Conservation (phyloP, 352 stramenopile species). For the Phytophthora europaea region DNA sequence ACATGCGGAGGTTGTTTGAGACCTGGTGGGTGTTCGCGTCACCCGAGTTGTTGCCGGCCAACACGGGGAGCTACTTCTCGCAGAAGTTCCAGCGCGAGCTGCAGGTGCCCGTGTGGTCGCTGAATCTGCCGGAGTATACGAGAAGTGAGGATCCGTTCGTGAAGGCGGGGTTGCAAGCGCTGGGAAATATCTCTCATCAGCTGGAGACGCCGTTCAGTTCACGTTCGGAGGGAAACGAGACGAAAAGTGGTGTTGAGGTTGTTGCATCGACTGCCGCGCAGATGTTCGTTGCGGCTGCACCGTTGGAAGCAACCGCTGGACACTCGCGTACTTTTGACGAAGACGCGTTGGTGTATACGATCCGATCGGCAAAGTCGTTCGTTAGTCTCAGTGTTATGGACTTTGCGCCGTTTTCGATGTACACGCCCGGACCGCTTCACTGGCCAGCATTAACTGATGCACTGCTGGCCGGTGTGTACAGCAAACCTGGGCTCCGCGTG, state of each 20-base stretch:
- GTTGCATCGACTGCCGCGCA: constrained; percentile 20
- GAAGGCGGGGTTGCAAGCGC: constrained; percentile 43
- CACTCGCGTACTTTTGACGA: constrained; percentile 73
- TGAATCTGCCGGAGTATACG: constrained; percentile 44
- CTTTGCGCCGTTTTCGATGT: constrained; percentile 80
- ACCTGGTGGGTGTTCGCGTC: constrained; percentile 77
- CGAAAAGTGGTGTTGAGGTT: not conserved
- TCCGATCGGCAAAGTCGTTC: constrained; percentile 58
- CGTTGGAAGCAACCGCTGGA: constrained; percentile 62
- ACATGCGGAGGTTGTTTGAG: constrained; percentile 76
- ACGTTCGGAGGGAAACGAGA: constrained; percentile 5
- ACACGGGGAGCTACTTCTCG: constrained; percentile 63
- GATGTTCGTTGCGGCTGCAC: constrained; percentile 75
- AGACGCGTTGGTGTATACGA: constrained; percentile 80
- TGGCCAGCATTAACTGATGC: constrained; percentile 78
- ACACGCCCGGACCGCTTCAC: constrained; percentile 64
- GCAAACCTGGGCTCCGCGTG: constrained; percentile 57
- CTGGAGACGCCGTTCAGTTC: constrained; percentile 41
- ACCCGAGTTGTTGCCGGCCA: constrained; percentile 35
- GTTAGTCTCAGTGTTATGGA: constrained; percentile 88
- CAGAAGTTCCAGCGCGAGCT: constrained; percentile 64
- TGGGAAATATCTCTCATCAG: constrained; percentile 68
- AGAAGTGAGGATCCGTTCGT: constrained; percentile 64
- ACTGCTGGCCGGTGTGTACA: constrained; percentile 65
- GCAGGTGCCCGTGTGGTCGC: constrained; percentile 72